Evolutionary conservation across 2,329 filamentous ascomycete genomes (phyloP), one percentile per base, ranked within the genome.

Genomic region (Fusarium sp.): DNA sequence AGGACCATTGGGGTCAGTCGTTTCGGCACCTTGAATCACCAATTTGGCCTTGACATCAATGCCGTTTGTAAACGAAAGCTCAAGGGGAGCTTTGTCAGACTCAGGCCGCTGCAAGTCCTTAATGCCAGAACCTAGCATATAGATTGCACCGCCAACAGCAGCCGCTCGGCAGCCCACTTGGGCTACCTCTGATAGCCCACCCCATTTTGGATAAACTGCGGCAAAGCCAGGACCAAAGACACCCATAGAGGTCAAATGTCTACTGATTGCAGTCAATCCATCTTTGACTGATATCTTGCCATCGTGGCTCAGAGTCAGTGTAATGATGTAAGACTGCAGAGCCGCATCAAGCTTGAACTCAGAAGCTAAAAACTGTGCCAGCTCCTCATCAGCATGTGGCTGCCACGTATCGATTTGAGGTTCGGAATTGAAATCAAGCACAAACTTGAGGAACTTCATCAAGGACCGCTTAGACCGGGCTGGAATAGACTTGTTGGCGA

Each of bases 361-460:
- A 9, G 83, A 82, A 16, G 82, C 82, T 44, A 92, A 84, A 73
- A 92, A 93, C 6, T 82, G 79, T 4, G 84, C 79, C 50, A 95
- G 86, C 0, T 86, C 82, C 55, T 81, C 80, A 15, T 84, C 79
- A 29, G 89, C 87, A 54, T 88, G 83, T 3, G 82, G 75, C 64
- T 89, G 80, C 91, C 91, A 94, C 5, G 84, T 73, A 54, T 86
- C 86, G 52, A 74, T 79, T 76, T 88, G 88, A 55, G 78, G 78
- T 57, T 85, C 83, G n/a, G 81, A 87, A 72, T 92, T 88, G 75
- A 91, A 91, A 73, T 94, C 88, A 64, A 90, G 84, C 56, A 97
- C 91, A 77, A 96, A 95, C 79, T 95, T 95, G 76, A 98, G 86
- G 75, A 98, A 97, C 80, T 97, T 97, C 91, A 98, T 97, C 75